Evolutionary conservation across 768 basidiomycete genomes (phyloP), one percentile per base, ranked within the genome.

Genomic region (Hygrophorus pudorinus): DNA sequence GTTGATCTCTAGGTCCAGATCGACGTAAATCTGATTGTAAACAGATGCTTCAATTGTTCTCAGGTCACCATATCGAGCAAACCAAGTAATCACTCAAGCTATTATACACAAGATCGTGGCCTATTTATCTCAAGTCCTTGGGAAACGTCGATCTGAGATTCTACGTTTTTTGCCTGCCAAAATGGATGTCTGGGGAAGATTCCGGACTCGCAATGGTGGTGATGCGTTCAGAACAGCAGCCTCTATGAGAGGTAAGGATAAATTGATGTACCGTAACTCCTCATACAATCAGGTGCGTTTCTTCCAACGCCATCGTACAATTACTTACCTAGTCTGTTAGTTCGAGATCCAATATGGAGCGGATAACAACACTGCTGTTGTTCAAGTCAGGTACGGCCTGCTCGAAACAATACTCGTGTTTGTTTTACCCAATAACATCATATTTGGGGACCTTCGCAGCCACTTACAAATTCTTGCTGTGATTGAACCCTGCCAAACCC

Each of bases 131-230:
- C 6, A 36, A 20, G 44, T 56, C 4, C 36, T 51, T 9, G 49
- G 38, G 11, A 31, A 31, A 32, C 27, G 24, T 11, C 2, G 21
- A 1, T 43, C 35, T 1, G 8, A 38, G 10, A 36, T 56, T n/a
- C 36, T 31, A 3, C 24, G 21, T 5, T 18, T 32, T 2, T 46
- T 57, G 3, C 55, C 53, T 1, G 10, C 18, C 4, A 13, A 45
- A 13, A 55, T 58, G 45, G 42, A 48, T 32, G 41, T 43, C 2
- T 59, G 55, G 52, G 60, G 57, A 5, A 60, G 58, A 33, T 41
- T 64, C 0, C 40, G 52, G 7, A 56, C 61, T 20, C 17, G 44
- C 4, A 45, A 50, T 20, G 52, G 56, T 2, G 57, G 62, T 2
- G 62, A 62, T 35, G 28, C 38, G 2, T 59, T 64, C 24, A 33